Percentiles rank a stretch among this genome's conserved stretches.
Conservation (phyloP, 2,329 filamentous ascomycete genomes). For the Cytospora paraplurivora region DNA sequence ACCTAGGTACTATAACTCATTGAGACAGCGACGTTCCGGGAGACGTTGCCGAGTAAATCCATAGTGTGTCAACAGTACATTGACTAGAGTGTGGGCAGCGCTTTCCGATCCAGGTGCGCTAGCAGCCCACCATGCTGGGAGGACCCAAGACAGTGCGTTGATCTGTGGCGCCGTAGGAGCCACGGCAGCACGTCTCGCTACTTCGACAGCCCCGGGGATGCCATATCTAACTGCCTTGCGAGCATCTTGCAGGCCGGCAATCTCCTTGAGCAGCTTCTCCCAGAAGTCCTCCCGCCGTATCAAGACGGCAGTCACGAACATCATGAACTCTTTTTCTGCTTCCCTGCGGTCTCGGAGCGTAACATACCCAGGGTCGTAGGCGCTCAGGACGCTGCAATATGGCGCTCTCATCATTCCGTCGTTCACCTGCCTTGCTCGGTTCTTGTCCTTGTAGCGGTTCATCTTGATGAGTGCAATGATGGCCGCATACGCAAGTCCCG, state of each 20-base stretch:
- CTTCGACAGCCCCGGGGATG: background rate
- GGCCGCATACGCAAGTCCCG: background rate
- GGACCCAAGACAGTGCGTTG: background rate
- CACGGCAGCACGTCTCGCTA: background rate
- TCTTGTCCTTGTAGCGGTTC: background rate
- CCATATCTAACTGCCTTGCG: background rate
- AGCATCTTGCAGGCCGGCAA: background rate
- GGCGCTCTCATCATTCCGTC: no score
- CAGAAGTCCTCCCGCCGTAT: background rate
- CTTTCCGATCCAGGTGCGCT: background rate
- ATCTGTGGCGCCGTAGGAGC: background rate
- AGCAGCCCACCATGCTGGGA: background rate
- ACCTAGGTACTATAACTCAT: no score
- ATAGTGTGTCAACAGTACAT: no score
- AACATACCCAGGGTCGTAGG: background rate
- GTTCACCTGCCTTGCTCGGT: background rate
- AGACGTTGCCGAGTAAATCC: no score
- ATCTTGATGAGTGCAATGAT: background rate
- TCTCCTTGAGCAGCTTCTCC: background rate
- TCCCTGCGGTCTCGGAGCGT: fast-evolving
- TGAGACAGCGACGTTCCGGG: no score
- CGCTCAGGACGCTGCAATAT: background rate
- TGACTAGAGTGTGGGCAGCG: background rate
- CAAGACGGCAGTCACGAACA: background rate
- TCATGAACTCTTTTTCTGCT: background rate